Conservation (phyloP, 2,329 filamentous ascomycete species). For the Capronia epimyces region DNA sequence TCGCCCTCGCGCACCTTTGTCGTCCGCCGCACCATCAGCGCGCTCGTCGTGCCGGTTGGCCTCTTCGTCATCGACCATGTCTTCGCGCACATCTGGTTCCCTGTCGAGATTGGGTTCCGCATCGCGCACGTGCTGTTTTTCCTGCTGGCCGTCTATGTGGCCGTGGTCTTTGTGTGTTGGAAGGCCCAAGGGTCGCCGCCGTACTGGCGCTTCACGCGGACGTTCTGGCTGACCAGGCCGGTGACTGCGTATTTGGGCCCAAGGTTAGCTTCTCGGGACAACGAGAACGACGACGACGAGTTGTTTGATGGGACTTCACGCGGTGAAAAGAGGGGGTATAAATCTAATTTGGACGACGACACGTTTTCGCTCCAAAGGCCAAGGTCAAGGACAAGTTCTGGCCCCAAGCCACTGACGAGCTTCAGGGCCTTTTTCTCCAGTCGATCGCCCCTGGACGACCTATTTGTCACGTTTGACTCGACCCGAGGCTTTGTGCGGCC, state of each 20-base stretch:
- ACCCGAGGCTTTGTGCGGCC: conserved; percentile 7
- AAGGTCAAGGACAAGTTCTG: no score
- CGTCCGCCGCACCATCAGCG: conserved; percentile 3
- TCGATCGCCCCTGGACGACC: conserved; percentile 9
- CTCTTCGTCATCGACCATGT: neutral
- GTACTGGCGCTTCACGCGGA: neutral
- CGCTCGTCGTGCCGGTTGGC: conserved; percentile 3
- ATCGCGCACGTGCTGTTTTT: neutral
- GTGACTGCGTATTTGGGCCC: neutral
- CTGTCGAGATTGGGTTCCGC: neutral
- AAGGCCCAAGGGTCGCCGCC: neutral
- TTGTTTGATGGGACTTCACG: no score
- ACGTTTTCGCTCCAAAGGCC: no score
- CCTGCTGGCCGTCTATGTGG: neutral
- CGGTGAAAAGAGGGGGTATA: neutral
- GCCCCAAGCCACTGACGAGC: neutral
- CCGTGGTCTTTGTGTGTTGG: neutral
- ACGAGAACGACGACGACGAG: neutral
- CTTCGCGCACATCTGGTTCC: neutral
- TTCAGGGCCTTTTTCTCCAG: conserved; percentile 5
- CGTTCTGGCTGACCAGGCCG: neutral
- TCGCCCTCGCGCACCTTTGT: conserved; percentile 10
- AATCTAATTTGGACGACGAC: neutral
- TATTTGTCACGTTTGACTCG: conserved; percentile 8
- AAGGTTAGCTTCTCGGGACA: neutral